Conservation (phyloP, 805 yeast species). For the Zygotorulaspora chibaensis region DNA sequence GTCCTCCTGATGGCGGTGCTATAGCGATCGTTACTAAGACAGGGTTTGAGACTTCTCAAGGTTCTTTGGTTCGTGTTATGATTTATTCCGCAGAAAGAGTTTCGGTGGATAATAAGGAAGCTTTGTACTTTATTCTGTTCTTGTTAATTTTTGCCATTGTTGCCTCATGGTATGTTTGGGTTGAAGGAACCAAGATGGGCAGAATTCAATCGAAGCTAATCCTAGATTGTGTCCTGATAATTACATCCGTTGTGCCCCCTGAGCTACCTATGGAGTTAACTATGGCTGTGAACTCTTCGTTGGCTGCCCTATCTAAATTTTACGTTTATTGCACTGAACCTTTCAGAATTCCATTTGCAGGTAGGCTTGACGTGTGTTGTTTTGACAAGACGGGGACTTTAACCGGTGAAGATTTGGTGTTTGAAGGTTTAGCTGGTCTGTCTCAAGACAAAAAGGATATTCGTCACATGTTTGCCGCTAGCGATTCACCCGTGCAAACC, state of each 20-base stretch:
- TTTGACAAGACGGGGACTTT: conserved; percentile 98
- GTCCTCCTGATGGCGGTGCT: conserved; percentile 90
- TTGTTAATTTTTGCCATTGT: conserved; percentile 86
- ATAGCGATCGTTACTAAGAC: conserved; percentile 85
- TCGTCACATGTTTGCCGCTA: conserved; percentile 47
- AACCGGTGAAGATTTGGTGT: conserved; percentile 93
- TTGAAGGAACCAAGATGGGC: conserved; percentile 93
- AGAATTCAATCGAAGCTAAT: conserved; percentile 90
- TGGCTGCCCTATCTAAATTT: conserved; percentile 80
- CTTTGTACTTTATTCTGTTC: conserved; percentile 86
- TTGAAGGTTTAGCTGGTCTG: conserved; percentile 94
- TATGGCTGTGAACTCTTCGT: conserved; percentile 92
- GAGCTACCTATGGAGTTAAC: conserved; percentile 99
- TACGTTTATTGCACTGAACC: conserved; percentile 97
- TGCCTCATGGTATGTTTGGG: conserved; percentile 98
- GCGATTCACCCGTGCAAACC: conserved; percentile 67
- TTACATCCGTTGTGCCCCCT: conserved; percentile 98
- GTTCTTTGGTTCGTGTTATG: conserved; percentile 96
- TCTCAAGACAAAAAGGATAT: conserved; percentile 42
- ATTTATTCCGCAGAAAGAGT: conserved; percentile 94
- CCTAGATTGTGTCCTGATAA: conserved; percentile 89
- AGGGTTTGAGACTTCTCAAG: conserved; percentile 98
- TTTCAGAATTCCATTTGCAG: conserved; percentile 95
- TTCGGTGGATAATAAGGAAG: conserved; percentile 92
- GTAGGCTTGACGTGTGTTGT: conserved; percentile 97